Evolutionary conservation across 225 moss, liverwort and hornwort genomes (phyloP), one percentile per base, ranked within the genome.

Genomic region (Pleurozium schreberi): DNA sequence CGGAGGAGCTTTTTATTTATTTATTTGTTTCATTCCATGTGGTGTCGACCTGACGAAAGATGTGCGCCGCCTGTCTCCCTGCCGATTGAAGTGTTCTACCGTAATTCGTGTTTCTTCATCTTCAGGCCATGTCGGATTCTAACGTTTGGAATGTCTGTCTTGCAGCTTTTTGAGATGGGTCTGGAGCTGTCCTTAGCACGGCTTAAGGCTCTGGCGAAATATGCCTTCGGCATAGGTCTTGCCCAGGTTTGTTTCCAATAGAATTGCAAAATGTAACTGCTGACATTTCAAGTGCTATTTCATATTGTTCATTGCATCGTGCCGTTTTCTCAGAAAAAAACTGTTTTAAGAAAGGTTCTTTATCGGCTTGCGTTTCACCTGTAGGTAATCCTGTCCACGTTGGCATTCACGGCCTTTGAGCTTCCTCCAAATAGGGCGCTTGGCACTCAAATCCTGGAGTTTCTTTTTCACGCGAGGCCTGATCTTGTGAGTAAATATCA

Each of bases 151-250:
- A 77, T 90, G 67, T 64, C 30, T 74, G 80, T 80, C 55, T 84
- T 89, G 87, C 95, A 99, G 98, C 95, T 99, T 49, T 99, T 99
- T 92, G 99, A 99, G 96, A 99, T 99, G 99, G 99, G 99, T 49
- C 85, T 99, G 93, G 97, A 99, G 90, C 96, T 99, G 49, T 99
- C 99, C 83, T 90, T 99, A 76, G 96, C 95, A 68, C 95, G 99
- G 68, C 92, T 99, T 45, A 99, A 95, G 90, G 99, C 96, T 40
- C 94, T 99, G 83, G 99, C 99, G 36, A 99, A 97, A 89, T 99
- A 92, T 90, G 97, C 99, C 28, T 96, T 99, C 87, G 99, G 99
- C 66, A 99, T 99, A 82, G 99, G 99, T 85, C 95, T 99, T 81
- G 94, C 96, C 66, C 97, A 99, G 97, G 98, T 99, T 84, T 69